Conservation (phyloP, 176 grass and related monocot genomes). For the Carex cristatella region DNA sequence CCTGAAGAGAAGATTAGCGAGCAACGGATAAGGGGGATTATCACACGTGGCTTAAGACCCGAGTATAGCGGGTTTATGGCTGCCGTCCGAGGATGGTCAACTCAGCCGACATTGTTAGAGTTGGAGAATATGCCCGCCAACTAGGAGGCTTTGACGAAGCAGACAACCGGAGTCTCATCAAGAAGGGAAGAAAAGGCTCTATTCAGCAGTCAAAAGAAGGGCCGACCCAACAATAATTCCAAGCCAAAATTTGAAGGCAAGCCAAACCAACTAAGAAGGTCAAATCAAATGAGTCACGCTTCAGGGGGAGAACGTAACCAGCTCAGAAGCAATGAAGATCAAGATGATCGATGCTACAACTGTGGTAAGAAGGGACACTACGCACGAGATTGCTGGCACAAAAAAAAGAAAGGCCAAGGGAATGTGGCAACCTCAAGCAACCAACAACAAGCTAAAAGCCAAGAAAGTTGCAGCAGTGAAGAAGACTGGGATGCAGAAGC, state of each 20-base stretch:
- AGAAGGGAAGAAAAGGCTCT: not conserved
- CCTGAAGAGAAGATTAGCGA: not conserved
- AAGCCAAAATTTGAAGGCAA: not conserved
- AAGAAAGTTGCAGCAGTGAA: no score
- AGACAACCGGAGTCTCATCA: not conserved
- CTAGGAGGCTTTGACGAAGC: not conserved
- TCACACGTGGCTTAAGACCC: not conserved
- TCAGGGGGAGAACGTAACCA: no score
- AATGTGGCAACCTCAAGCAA: no score
- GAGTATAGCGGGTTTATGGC: conserved; percentile 15
- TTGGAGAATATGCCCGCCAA: conserved; percentile 17
- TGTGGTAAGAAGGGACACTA: no score
- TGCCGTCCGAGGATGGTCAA: not conserved
- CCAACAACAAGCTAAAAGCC: no score
- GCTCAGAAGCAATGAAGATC: no score
- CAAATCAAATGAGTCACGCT: no score
- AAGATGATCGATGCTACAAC: no score
- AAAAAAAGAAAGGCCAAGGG: no score
- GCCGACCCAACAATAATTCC: not conserved
- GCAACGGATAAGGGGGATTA: conserved; percentile 9
- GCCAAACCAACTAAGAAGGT: no score
- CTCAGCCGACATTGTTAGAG: not conserved
- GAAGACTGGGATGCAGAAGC: no score
- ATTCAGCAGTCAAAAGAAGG: not conserved
- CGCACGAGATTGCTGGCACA: no score